Conservation (phyloP, 2,329 filamentous ascomycete species). For the Elsinoe arachidis region DNA sequence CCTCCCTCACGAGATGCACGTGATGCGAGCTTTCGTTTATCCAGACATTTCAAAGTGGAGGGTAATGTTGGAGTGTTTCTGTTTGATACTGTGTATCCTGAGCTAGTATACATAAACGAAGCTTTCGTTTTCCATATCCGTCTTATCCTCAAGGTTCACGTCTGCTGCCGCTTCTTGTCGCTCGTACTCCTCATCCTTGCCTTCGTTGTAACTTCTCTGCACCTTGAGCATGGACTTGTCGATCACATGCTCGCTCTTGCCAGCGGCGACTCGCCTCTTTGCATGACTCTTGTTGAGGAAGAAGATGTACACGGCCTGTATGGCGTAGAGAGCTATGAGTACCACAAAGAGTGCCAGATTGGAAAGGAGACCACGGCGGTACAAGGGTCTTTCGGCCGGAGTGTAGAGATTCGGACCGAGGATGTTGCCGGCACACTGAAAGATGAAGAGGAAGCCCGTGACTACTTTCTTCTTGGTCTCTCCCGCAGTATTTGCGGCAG, state of each 20-base stretch:
- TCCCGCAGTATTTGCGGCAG: slow-evolving; percentile 55
- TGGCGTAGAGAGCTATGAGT: slow-evolving; percentile 45
- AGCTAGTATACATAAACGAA: slow-evolving; percentile 50
- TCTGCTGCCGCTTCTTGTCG: slow-evolving; percentile 25
- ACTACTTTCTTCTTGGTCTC: slow-evolving; percentile 63
- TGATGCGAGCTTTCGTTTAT: too few relatives aligned
- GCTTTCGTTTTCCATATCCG: slow-evolving; percentile 54
- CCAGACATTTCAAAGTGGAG: too few relatives aligned
- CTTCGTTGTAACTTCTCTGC: slow-evolving; percentile 33
- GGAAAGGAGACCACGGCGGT: slow-evolving; percentile 48
- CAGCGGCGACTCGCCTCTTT: slow-evolving; percentile 45
- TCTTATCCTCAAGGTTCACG: slow-evolving; percentile 50
- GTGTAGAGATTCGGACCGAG: slow-evolving; percentile 58
- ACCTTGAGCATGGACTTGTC: slow-evolving; percentile 52
- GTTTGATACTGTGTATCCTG: background rate
- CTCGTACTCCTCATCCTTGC: slow-evolving; percentile 21
- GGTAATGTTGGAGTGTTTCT: too few relatives aligned
- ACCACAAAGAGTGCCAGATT: slow-evolving; percentile 54
- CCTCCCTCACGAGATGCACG: too few relatives aligned
- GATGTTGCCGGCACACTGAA: slow-evolving; percentile 58
- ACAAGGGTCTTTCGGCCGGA: slow-evolving; percentile 50
- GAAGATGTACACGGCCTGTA: slow-evolving; percentile 41
- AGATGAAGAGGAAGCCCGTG: slow-evolving; percentile 56
- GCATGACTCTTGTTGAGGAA: slow-evolving; percentile 50
- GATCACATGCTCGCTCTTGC: slow-evolving; percentile 50